Evolutionary conservation across 2,329 filamentous ascomycete genomes (phyloP).

Genomic region (Alternaria postmessia): DNA sequence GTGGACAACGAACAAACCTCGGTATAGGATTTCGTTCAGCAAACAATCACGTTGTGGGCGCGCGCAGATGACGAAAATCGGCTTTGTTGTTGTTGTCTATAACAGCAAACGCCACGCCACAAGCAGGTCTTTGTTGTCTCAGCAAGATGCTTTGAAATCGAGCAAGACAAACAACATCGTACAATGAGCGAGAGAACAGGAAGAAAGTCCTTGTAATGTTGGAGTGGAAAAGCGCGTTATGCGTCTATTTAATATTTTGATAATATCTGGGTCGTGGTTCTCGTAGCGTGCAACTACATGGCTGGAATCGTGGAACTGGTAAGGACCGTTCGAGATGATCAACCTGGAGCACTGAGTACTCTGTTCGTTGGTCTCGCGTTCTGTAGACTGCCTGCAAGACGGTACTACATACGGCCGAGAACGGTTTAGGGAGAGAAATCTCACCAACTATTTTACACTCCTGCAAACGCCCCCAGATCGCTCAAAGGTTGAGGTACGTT

Average conservation of each 20-base stretch:
- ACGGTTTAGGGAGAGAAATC: conserved; percentile 3
- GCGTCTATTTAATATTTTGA: conserved; percentile 20
- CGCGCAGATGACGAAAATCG: conserved; percentile 23
- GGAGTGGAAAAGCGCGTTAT: conserved; percentile 35
- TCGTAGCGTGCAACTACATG: background rate
- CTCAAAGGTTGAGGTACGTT: conserved; percentile 21
- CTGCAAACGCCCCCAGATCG: conserved; percentile 22
- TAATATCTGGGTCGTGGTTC: conserved; percentile 21
- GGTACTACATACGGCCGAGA: background rate
- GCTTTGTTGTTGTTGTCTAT: conserved; percentile 26
- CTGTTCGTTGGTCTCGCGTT: background rate
- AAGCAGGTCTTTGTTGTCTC: conserved; percentile 22
- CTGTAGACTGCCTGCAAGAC: conserved; percentile 2
- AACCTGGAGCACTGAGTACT: background rate
- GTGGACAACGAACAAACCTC: conserved; percentile 19
- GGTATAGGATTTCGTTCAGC: conserved; percentile 2
- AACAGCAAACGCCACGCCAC: conserved; percentile 24
- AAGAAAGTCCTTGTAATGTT: background rate
- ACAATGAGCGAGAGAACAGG: background rate
- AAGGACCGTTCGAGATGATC: background rate
- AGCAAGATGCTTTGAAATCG: conserved; percentile 2
- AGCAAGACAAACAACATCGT: background rate
- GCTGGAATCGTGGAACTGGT: background rate
- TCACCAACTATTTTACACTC: conserved; percentile 39
- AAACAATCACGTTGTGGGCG: conserved; percentile 30